Evolutionary conservation across 352 stramenopile species (phyloP).

Genomic region (Phytophthora pini): DNA sequence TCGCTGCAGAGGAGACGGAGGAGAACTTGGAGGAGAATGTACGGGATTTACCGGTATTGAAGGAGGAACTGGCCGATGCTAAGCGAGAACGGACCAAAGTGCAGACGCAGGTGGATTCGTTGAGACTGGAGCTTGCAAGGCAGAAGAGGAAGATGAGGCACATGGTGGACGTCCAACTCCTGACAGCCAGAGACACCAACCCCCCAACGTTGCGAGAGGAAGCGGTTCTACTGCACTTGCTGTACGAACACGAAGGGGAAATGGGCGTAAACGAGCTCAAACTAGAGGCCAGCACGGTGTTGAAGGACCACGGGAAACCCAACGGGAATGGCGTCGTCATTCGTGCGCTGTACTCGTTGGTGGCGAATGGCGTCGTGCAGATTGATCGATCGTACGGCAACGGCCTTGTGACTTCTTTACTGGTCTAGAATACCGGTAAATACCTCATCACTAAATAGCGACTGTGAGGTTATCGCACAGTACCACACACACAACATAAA

Average conservation of each 20-base stretch:
- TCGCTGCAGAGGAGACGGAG: slow-evolving; percentile 47
- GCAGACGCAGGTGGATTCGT: slow-evolving; percentile 46
- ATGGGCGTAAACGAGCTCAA: slow-evolving; percentile 75
- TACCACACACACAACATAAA: neutral
- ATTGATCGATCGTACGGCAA: slow-evolving; percentile 73
- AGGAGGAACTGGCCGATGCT: slow-evolving; percentile 37
- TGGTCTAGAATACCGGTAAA: slow-evolving; percentile 42
- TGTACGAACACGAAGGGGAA: slow-evolving; percentile 67
- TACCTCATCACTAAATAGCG: neutral
- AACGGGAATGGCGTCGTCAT: slow-evolving; percentile 54
- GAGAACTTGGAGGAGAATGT: slow-evolving; percentile 48
- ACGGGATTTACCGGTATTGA: slow-evolving; percentile 41
- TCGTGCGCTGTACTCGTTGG: slow-evolving; percentile 70
- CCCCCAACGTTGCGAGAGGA: slow-evolving; percentile 57
- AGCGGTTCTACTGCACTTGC: slow-evolving; percentile 65
- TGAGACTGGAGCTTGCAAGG: slow-evolving; percentile 45
- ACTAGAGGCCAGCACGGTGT: slow-evolving; percentile 47
- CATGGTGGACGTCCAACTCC: slow-evolving; percentile 71
- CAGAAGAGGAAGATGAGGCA: slow-evolving; percentile 71
- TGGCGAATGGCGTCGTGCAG: slow-evolving; percentile 74
- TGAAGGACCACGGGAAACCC: slow-evolving; percentile 51
- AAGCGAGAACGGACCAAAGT: slow-evolving; percentile 30
- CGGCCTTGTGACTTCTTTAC: slow-evolving; percentile 67
- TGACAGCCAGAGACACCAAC: slow-evolving; percentile 54
- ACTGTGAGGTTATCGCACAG: neutral